Evolutionary conservation across 1,284 basidiomycete species (phyloP).

Genomic region (Heterobasidion irregulare): DNA sequence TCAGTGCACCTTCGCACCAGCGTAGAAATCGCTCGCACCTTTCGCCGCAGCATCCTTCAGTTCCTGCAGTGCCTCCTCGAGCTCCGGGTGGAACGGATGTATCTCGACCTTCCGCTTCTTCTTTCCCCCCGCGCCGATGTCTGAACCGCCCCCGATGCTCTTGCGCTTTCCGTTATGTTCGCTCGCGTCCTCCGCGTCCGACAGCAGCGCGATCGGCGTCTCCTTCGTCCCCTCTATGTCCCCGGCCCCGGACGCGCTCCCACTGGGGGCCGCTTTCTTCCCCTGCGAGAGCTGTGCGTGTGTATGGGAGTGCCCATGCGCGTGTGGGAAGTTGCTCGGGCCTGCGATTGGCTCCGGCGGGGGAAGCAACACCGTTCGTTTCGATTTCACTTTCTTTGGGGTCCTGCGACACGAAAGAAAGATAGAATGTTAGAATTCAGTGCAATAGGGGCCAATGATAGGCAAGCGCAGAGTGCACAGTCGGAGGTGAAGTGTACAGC

Average conservation of each 20-base stretch:
- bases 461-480: too few relatives aligned
- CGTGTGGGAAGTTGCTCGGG: constrained; percentile 16
- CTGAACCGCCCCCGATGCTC: constrained; percentile 8
- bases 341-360: constrained; percentile 23
- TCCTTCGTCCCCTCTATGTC: constrained; percentile 38
- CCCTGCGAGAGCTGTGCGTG: constrained; percentile 4
- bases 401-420: constrained; percentile 16
- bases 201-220: constrained; percentile 42
- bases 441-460: too few relatives aligned
- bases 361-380: constrained; percentile 21
- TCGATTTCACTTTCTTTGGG: constrained; percentile 63
- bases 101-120: constrained; percentile 60
- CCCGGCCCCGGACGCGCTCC: constrained; percentile 7
- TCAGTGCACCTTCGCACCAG: not conserved
- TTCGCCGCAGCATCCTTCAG: constrained; percentile 55
- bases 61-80: constrained; percentile 55
- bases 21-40: constrained; percentile 25
- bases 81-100: constrained; percentile 55
- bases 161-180: constrained; percentile 20
- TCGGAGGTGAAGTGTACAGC: not conserved
- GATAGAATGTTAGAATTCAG: not conserved
- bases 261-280: constrained; percentile 4
- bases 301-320: constrained; percentile 11
- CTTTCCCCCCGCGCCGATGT: constrained; percentile 26
- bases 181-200: constrained; percentile 14